Evolutionary conservation across 192 early-diverging fungal genomes (phyloP).

Genomic region (Backusella macrospora): DNA sequence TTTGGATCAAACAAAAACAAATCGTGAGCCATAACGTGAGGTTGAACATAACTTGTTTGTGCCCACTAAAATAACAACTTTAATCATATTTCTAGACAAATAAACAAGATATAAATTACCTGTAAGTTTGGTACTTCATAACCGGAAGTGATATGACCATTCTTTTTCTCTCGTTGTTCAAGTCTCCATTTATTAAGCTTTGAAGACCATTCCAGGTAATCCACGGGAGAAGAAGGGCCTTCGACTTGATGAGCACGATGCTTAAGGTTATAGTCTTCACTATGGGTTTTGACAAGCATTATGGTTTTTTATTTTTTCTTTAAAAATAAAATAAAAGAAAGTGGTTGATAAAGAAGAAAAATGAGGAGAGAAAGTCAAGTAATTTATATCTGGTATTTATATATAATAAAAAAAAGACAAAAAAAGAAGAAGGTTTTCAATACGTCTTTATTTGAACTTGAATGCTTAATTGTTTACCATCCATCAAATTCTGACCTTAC

Average conservation of each 20-base stretch:
- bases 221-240: constrained; percentile 27
- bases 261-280: constrained; percentile 26
- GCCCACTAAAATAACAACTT: constrained; percentile 12
- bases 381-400: constrained; percentile 2
- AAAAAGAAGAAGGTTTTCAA: neutral
- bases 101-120: constrained; percentile 6
- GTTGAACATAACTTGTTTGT: constrained; percentile 25
- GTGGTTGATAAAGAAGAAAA: neutral
- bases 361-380: neutral
- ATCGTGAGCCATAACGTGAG: constrained; percentile 28
- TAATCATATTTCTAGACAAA: neutral
- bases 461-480: constrained; percentile 11
- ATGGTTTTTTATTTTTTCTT: neutral
- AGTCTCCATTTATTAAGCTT: constrained; percentile 18
- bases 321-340: neutral
- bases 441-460: neutral
- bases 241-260: constrained; percentile 24
- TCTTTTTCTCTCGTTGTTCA: constrained; percentile 16
- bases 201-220: constrained; percentile 23
- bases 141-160: constrained; percentile 1
- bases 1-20: constrained; percentile 21
- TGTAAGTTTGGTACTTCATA: constrained; percentile 21
- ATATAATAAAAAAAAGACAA: too few species aligned
- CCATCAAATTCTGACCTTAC: constrained; percentile 8
- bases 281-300: constrained; percentile 26